Conservation (phyloP, 73 alveolate species). For the Paramecium octaurelia region DNA sequence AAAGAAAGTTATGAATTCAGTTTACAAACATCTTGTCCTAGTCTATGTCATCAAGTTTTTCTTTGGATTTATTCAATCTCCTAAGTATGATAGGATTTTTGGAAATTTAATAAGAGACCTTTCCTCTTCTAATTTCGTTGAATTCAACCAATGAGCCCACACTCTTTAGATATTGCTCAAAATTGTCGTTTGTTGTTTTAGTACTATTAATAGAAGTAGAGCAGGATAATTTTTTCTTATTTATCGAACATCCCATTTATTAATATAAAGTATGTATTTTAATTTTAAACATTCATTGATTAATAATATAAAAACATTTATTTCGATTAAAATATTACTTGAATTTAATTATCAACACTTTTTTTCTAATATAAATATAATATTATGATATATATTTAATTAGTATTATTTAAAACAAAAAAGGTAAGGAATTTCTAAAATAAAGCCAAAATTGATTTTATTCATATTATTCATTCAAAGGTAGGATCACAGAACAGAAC, state of each 20-base stretch:
- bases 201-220: background rate
- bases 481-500: background rate
- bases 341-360: background rate
- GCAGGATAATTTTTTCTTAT: background rate
- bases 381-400: background rate
- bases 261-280: background rate
- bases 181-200: background rate
- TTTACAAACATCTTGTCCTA: background rate
- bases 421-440: background rate
- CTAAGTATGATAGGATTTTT: background rate
- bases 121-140: background rate
- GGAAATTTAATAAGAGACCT: background rate
- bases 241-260: background rate
- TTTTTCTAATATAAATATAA: too few species aligned
- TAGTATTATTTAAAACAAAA: background rate
- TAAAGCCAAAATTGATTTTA: background rate
- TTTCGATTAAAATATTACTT: background rate
- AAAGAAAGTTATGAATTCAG: background rate
- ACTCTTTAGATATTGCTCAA: background rate
- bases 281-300: background rate
- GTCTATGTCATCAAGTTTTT: background rate
- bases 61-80: background rate
- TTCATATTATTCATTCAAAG: background rate
- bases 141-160: background rate
- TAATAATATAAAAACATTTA: background rate